phyloP scores from a whole-genome alignment of 768 basidiomycete species.

The Boletus tylopilopsis region DNA sequence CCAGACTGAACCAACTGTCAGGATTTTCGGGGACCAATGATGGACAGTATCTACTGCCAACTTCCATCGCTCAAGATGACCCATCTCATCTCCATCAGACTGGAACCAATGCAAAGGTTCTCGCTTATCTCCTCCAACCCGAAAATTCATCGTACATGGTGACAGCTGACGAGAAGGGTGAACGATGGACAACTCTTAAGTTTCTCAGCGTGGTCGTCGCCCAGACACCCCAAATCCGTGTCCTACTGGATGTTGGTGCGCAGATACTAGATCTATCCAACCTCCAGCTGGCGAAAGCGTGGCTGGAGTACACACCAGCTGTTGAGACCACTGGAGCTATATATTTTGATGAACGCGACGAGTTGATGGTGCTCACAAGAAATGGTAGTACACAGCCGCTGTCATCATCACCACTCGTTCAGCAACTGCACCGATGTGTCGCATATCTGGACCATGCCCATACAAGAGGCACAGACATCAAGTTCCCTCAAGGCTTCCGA shows the following conservation, averaged over 20 bases:
- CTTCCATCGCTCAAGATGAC: neutral
- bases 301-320: neutral
- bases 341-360: neutral
- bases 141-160: neutral
- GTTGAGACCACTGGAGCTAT: neutral
- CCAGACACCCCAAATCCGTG: neutral
- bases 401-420: neutral
- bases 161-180: neutral
- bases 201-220: neutral
- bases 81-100: neutral
- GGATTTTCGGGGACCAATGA: neutral
- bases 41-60: neutral
- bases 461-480: neutral
- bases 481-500: neutral
- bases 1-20: neutral
- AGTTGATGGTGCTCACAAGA: neutral
- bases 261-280: neutral
- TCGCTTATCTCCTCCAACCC: neutral
- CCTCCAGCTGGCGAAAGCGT: neutral
- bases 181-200: neutral
- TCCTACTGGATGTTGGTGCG: neutral
- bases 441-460: neutral
- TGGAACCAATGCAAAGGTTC: neutral
- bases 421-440: neutral
- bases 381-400: neutral